Base-by-base conservation (phyloP, 176 grass and related monocot species). In the Tuctoria greenei region DNA sequence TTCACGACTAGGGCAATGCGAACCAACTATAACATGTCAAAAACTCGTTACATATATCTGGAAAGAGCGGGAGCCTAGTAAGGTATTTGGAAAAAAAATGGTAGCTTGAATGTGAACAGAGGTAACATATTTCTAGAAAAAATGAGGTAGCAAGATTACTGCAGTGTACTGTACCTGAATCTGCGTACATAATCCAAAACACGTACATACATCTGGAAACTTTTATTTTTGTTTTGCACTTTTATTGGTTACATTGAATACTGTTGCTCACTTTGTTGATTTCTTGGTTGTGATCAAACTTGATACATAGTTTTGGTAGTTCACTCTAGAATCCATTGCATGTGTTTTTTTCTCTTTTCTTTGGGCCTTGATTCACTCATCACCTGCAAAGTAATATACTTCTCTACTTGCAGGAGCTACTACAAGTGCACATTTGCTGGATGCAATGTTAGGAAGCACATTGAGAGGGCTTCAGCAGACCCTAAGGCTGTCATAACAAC, bases 361-460 rank as follows among this genome's bases (percentile, higher is more conserved):
- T 51, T 54, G 51, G 21, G 16, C 1, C 16, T 54, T 79, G 7
- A 5, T 10, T 77, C 59, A 46, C 37, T 39, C 28, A 6, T 69
- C 10, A 50, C 10, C 23, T 64, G 47, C 38, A 71, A 62, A 67
- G 23, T 57, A 78, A 78, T 82, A 10, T 60, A 69, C 68, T 34
- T 76, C 15, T 82, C 64, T 63, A 58, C 42, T 37, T 90, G 66
- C 75, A 96, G 92, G 89, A 96, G 92, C 75, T 96, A 96, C 79
- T 96, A 92, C 71, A 96, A 96, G 69, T 96, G 92, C 73, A 96
- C 92, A 26, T 92, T 79, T 77, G 78, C 75, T 74, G 89, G 78
- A 41, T 96, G 92, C 65, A 96, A 85, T 77, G 92, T 96, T 57
- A 86, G 92, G 82, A 96, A 96, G 75, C 92, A 96, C 77, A 96